phyloP scores from a whole-genome alignment of 495 filamentous ascomycete genomes.

The Neurospora sp. region DNA sequence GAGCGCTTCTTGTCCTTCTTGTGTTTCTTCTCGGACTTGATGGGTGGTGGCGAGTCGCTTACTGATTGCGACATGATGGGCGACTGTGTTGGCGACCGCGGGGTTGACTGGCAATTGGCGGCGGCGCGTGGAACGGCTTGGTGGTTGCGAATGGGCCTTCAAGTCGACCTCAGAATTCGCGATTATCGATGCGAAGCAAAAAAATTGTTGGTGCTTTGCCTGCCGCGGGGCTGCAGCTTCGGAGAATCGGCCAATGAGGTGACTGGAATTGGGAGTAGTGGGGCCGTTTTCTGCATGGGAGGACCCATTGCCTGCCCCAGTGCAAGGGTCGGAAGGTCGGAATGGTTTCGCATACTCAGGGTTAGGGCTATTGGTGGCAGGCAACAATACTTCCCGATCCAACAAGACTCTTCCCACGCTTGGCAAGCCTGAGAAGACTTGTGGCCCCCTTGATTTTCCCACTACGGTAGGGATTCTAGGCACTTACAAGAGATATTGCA shows the following conservation, averaged over 20 bases:
- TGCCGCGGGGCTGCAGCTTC: not conserved
- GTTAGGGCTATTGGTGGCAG: too few species aligned
- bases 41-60: not conserved
- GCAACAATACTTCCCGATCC: too few species aligned
- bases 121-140: not conserved
- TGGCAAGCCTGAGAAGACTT: too few species aligned
- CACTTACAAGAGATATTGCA: too few species aligned
- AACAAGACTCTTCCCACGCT: too few species aligned
- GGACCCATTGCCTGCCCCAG: not conserved
- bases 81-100: not conserved
- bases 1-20: slow-evolving; percentile 6
- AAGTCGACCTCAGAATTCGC: not conserved
- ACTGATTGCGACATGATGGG: not conserved
- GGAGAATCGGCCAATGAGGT: not conserved
- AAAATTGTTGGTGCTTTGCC: not conserved
- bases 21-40: slow-evolving; percentile 16
- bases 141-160: not conserved
- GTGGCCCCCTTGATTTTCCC: too few species aligned
- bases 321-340: not conserved
- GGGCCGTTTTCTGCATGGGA: not conserved
- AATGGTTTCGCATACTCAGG: too few species aligned
- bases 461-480: too few species aligned
- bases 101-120: not conserved
- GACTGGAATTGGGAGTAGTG: not conserved
- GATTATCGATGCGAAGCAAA: not conserved